A percentile compares a stretch with the other conserved stretches of the same genome.
phyloP scores from a whole-genome alignment of 2,329 filamentous ascomycete species.

The Allantophomopsis cytisporea region DNA sequence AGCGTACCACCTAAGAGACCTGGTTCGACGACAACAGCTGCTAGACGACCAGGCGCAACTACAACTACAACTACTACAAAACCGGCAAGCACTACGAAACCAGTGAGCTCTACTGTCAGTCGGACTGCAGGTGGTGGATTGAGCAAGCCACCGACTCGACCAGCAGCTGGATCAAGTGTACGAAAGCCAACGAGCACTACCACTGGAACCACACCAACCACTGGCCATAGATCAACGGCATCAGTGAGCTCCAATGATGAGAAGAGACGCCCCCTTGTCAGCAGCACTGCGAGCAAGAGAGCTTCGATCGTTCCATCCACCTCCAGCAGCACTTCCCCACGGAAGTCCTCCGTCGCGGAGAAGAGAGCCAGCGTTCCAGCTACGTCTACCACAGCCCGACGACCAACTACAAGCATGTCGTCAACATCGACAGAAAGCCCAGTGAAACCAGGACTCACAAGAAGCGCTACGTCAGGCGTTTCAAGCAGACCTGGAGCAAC shows the following conservation, averaged over 20 bases:
- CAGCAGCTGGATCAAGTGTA: conserved; percentile 10
- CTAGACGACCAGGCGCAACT: conserved; percentile 11
- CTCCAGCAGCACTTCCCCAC: neutral
- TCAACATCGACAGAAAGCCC: conserved; percentile 14
- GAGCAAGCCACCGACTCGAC: conserved; percentile 19
- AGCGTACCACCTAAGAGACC: conserved; percentile 14
- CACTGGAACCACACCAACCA: conserved; percentile 15
- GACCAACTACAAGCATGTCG: conserved; percentile 13
- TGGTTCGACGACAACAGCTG: conserved; percentile 5
- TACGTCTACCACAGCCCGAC: conserved; percentile 15
- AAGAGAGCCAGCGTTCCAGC: conserved; percentile 10
- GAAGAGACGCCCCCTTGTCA: conserved; percentile 13
- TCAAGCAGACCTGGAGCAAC: conserved; percentile 18
- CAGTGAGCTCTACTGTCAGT: conserved; percentile 12
- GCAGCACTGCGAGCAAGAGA: conserved; percentile 11
- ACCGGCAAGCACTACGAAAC: conserved; percentile 12
- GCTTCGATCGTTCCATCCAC: conserved; percentile 14
- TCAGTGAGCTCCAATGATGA: conserved; percentile 18
- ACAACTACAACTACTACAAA: conserved; percentile 4
- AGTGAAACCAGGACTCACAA: conserved; percentile 15
- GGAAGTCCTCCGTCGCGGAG: neutral
- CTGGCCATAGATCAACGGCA: conserved; percentile 12
- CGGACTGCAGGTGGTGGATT: conserved; percentile 13
- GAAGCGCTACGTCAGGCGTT: conserved; percentile 24
- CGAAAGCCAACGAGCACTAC: conserved; percentile 16